Percentiles rank a stretch among this genome's conserved stretches.
Conservation (phyloP, 2,329 filamentous ascomycete genomes). For the Pseudogymnoascus sp. region DNA sequence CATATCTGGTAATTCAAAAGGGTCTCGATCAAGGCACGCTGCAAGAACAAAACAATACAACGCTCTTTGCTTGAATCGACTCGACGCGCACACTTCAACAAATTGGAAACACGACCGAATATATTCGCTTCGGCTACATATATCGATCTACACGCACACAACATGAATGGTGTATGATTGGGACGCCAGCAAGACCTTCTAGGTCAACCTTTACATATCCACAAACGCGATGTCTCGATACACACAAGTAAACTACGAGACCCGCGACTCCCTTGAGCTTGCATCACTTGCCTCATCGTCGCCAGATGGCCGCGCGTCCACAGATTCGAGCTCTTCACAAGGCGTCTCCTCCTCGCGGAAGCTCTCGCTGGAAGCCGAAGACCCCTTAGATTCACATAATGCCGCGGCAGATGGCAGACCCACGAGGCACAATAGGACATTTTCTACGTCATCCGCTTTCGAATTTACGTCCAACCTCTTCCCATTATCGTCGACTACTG, state of each 20-base stretch:
- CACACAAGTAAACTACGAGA: constrained; percentile 15
- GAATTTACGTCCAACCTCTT: constrained; percentile 93
- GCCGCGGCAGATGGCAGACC: constrained; percentile 34
- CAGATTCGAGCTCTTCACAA: constrained; percentile 65
- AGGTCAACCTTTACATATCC: not conserved
- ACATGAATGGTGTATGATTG: constrained; percentile 10
- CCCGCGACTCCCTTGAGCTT: constrained; percentile 89
- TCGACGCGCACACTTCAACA: not conserved
- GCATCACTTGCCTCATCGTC: constrained; percentile 87
- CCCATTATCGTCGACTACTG: constrained; percentile 75
- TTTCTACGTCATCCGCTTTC: constrained; percentile 87
- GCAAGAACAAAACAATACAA: constrained; percentile 1
- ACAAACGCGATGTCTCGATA: constrained; percentile 9
- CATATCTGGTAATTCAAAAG: constrained; percentile 8
- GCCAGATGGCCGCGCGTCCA: constrained; percentile 49
- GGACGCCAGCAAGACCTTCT: not conserved
- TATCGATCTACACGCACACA: not conserved
- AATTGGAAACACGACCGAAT: not conserved
- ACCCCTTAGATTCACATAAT: constrained; percentile 61
- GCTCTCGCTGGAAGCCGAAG: constrained; percentile 79
- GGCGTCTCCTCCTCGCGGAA: constrained; percentile 88
- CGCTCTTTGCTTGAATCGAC: not conserved
- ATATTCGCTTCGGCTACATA: not conserved
- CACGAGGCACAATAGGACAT: constrained; percentile 54
- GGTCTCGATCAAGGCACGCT: not conserved